Evolutionary conservation across 805 yeast species (phyloP).

Genomic region (Metschnikowia kofuensis): DNA sequence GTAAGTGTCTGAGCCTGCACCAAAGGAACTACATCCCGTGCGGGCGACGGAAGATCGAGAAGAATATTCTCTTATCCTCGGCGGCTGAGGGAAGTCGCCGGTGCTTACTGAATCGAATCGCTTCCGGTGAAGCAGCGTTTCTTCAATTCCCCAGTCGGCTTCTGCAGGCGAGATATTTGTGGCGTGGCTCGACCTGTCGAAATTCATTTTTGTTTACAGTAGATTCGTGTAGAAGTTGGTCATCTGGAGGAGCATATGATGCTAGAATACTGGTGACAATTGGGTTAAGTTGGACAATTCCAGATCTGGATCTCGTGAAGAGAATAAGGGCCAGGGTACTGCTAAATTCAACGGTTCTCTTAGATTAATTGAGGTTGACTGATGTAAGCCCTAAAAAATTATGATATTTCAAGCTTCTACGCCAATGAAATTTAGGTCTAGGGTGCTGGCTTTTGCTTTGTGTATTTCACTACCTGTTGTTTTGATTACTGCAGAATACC

Average conservation of each 20-base stretch:
- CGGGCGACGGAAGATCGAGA: not conserved
- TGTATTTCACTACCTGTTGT: not conserved
- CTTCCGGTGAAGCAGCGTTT: conserved; percentile 7
- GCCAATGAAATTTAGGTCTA: not conserved
- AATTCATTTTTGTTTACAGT: conserved; percentile 4
- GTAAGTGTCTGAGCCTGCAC: conserved; percentile 6
- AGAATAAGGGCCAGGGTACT: too few species aligned
- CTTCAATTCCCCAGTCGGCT: conserved; percentile 25
- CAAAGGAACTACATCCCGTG: conserved; percentile 6
- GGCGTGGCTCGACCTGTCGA: conserved; percentile 8
- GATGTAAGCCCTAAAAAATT: too few species aligned
- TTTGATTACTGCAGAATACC: not conserved
- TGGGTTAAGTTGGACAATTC: not conserved
- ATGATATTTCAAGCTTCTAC: not conserved
- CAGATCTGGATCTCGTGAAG: not conserved
- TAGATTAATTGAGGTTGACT: too few species aligned
- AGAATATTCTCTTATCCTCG: conserved; percentile 3
- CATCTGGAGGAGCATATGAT: not conserved
- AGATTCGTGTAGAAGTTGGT: not conserved
- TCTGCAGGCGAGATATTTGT: conserved; percentile 17
- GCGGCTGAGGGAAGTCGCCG: conserved; percentile 20
- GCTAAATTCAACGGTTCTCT: too few species aligned
- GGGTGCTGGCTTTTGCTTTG: not conserved
- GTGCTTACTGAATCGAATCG: conserved; percentile 17
- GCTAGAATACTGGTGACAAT: too few species aligned